Evolutionary conservation across 129 eudicot species (phyloP), one percentile per base, ranked within the genome.

Genomic region (Lactuca saligna): DNA sequence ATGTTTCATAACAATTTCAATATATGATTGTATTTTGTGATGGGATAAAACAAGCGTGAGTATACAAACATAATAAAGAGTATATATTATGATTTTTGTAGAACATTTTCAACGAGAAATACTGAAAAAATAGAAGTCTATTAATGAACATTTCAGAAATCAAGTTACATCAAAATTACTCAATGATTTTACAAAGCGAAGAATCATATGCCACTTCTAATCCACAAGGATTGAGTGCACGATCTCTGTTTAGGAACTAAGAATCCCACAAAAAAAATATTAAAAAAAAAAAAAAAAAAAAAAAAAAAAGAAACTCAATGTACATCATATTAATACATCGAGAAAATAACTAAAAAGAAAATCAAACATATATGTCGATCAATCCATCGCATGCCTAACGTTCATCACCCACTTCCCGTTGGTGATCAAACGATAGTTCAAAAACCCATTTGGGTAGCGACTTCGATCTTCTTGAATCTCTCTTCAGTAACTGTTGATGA

Each of bases 201-300:
- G 66, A 58, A 54, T 39, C 71, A 81, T 73, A 65, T 82, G 80
- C 70, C 97, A 87, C 97, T 87, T 82, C 97, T 70, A 85, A 79
- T 87, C 97, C 95, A 81, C 82, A 83, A 46, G 90, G 97, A 91
- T 82, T 76, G 97, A 91, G 95, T 85, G 97, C 83, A 74, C 70
- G 51, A 46, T 78, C 75, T 79, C 54, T 75, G 51, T 69, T 69
- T 64, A 68, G 49, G 17, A 76, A 38, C 68, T 62, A 53, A 44
- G 17, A 66, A 54, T 72, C 68, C 42, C 59, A 69, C 66, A 71
- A 65, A 51, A 68, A 51, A 53, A 11, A 7, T 17, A 8, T 8
- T 8, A 60, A 42, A 53, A 73, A 54, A 13, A n/a, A n/a, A n/a
- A n/a, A n/a, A n/a, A 57, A 29, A 57, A 9, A 54, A 34, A 69